A percentile compares a stretch with the other conserved stretches of the same genome.
These are phyloP conservation scores for Phaeotremella fagi DNA, from an alignment of 768 basidiomycete genomes.

Conservation along the genomic window DNA sequence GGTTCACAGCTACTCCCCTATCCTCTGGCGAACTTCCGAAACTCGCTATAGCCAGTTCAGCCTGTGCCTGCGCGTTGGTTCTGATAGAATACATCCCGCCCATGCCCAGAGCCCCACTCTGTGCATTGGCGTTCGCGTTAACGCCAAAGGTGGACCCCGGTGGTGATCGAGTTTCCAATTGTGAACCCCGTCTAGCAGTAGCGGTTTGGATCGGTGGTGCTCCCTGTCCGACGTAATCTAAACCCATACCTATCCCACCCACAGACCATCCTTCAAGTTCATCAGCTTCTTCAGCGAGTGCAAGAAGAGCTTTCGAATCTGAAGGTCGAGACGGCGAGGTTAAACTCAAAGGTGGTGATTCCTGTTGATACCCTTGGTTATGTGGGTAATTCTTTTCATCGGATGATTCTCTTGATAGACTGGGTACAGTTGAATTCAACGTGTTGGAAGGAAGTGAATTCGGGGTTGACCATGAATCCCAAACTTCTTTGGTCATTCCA, in stretches of 20 bases:
- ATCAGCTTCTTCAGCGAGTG: constrained; percentile 46
- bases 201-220: background rate
- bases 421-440: background rate
- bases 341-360: constrained; percentile 18
- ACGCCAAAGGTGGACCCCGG: background rate
- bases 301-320: constrained; percentile 45
- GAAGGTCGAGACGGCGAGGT: constrained; percentile 27
- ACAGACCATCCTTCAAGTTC: constrained; percentile 44
- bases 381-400: background rate
- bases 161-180: background rate
- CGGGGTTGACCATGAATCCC: constrained; percentile 28
- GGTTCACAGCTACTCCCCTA: constrained; percentile 37
- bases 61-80: background rate
- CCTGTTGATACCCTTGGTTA: background rate
- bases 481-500: constrained; percentile 30
- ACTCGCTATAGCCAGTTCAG: background rate
- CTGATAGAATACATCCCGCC: constrained; percentile 7
- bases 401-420: background rate
- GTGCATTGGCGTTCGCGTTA: background rate
- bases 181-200: background rate
- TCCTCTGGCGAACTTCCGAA: constrained; percentile 9
- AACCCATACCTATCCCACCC: constrained; percentile 28
- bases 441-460: no score
- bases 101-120: background rate
- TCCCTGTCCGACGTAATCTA: background rate